phyloP scores from a whole-genome alignment of 176 grass and related monocot species.

The Alopecurus myosuroides region DNA sequence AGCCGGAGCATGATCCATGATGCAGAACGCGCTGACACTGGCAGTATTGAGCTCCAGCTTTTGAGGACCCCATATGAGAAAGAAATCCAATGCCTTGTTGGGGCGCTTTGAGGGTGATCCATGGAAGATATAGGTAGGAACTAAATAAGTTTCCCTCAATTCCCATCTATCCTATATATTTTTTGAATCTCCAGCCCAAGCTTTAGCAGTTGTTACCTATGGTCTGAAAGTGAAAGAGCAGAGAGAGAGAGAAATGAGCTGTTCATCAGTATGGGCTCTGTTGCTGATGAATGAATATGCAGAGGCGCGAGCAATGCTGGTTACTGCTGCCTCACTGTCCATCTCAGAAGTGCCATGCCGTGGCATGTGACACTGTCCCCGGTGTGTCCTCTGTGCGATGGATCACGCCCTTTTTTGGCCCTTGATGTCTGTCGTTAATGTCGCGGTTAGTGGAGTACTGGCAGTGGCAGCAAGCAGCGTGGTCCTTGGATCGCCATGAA shows the following conservation, averaged over 20 bases:
- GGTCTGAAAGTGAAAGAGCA: background rate
- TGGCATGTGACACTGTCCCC: slow-evolving; percentile 37
- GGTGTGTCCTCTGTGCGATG: background rate
- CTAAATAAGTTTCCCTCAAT: slow-evolving; percentile 22
- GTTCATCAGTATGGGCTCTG: background rate
- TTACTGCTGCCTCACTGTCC: background rate
- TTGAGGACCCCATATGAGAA: background rate
- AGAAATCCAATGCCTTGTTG: background rate
- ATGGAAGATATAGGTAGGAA: slow-evolving; percentile 21
- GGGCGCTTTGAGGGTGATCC: slow-evolving; percentile 2
- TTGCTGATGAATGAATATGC: background rate
- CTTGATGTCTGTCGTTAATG: slow-evolving; percentile 6
- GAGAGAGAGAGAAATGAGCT: background rate
- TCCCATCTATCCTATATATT: background rate
- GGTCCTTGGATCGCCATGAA: slow-evolving; percentile 11
- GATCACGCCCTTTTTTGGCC: slow-evolving; percentile 3
- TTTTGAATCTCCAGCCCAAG: background rate
- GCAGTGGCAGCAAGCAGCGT: background rate
- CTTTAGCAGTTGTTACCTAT: background rate
- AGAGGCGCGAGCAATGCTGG: background rate
- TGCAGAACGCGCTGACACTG: background rate
- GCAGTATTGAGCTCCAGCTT: background rate
- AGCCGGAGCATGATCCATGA: slow-evolving; percentile 50
- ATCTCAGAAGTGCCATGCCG: background rate
- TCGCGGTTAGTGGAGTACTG: background rate